Evolutionary conservation across 2,329 filamentous ascomycete genomes (phyloP).

Genomic region (Neospermospora avenae): DNA sequence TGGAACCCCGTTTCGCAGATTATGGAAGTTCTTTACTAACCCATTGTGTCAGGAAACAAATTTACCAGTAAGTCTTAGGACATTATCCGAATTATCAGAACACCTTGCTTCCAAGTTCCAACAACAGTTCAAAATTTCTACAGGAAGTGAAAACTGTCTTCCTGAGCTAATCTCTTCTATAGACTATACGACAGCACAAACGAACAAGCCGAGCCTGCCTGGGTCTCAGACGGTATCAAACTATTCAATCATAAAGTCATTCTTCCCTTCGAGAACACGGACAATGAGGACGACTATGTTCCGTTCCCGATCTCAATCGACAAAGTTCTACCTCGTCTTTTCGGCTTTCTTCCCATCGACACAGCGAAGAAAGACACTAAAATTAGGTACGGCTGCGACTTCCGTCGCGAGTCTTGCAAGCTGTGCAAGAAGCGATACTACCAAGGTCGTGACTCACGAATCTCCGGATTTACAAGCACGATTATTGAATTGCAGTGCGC

Average conservation of each 20-base stretch:
- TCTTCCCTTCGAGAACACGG: neutral
- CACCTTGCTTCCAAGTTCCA: no score
- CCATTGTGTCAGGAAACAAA: constrained; percentile 12
- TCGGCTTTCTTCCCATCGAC: neutral
- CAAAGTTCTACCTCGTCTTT: neutral
- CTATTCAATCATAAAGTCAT: neutral
- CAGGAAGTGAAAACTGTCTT: neutral
- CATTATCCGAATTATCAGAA: neutral
- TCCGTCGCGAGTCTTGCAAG: neutral
- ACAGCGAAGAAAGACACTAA: neutral
- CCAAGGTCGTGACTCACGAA: neutral
- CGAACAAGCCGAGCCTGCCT: neutral
- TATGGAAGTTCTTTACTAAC: no score
- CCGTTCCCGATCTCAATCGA: neutral
- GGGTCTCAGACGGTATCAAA: neutral
- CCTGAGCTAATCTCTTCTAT: neutral
- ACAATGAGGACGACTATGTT: no score
- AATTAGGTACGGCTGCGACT: neutral
- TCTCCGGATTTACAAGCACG: neutral
- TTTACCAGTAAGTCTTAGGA: constrained; percentile 5
- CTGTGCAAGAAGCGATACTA: neutral
- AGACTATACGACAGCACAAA: neutral
- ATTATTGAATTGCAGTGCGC: constrained; percentile 3
- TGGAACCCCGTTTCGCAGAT: no score
- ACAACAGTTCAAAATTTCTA: neutral